Conservation (phyloP, 805 yeast genomes). For the Vanderwaltozyma tropicalis region DNA sequence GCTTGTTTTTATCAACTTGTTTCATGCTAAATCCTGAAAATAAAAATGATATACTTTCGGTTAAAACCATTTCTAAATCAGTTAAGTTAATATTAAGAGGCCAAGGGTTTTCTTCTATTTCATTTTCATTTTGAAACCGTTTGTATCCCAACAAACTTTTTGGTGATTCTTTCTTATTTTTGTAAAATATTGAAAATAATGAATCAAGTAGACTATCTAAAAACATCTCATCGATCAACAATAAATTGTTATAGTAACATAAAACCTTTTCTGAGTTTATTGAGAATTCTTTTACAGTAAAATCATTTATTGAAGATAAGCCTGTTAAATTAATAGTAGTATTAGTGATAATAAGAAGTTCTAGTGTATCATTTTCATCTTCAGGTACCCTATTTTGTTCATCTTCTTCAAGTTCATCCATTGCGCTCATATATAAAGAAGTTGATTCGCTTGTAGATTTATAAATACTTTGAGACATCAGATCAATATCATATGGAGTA, state of each 20-base stretch:
- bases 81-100: neutral
- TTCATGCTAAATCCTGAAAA: neutral
- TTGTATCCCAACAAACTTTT: slow-evolving; percentile 1
- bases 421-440: slow-evolving; percentile 75
- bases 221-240: neutral
- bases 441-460: slow-evolving; percentile 26
- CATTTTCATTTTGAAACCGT: slow-evolving; percentile 4
- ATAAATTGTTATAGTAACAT: neutral
- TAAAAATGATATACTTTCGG: neutral
- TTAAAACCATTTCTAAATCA: neutral
- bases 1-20: neutral
- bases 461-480: neutral
- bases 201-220: neutral
- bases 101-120: neutral
- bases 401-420: slow-evolving; percentile 37
- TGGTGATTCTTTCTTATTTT: neutral
- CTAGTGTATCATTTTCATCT: neutral
- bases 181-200: neutral
- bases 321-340: neutral
- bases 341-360: neutral
- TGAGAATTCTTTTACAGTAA: neutral
- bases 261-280: neutral
- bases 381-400: neutral
- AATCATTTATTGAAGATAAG: neutral
- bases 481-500: no score